phyloP scores from a whole-genome alignment of 306 rosid genomes.

The Prunus armeniaca region DNA sequence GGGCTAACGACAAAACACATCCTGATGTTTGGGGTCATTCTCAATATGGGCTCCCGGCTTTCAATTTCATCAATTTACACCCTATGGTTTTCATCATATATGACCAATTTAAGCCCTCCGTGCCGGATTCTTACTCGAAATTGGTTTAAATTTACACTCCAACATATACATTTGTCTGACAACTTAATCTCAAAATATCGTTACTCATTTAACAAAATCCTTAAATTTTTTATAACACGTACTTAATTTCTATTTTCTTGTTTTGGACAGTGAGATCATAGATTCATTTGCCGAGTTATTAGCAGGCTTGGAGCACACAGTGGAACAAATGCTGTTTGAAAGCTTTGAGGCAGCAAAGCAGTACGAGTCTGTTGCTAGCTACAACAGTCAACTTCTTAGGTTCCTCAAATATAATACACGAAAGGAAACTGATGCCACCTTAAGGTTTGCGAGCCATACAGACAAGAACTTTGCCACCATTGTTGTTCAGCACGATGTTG shows the following conservation, averaged over 20 bases:
- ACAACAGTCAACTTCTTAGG: conserved; percentile 17
- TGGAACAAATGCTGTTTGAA: conserved; percentile 8
- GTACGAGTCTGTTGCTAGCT: background rate
- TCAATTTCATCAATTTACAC: too few relatives aligned
- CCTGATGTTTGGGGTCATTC: too few relatives aligned
- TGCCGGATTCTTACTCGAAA: too few relatives aligned
- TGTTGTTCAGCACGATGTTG: conserved; percentile 2
- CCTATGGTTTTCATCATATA: too few relatives aligned
- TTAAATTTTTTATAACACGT: too few relatives aligned
- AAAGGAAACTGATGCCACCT: background rate
- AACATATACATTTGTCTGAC: too few relatives aligned
- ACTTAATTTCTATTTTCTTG: background rate
- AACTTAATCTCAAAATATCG: too few relatives aligned
- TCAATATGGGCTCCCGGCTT: too few relatives aligned
- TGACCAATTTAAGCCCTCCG: too few relatives aligned
- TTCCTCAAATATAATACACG: background rate
- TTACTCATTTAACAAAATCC: too few relatives aligned
- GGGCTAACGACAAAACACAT: too few relatives aligned
- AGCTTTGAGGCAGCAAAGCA: conserved; percentile 4
- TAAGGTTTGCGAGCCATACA: background rate
- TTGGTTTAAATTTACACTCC: too few relatives aligned
- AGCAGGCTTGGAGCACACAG: background rate
- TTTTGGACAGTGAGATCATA: conserved; percentile 1
- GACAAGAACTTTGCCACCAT: conserved; percentile 20
- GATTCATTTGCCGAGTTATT: conserved; percentile 4